These are phyloP conservation scores for Saitozyma sp. DNA, from an alignment of 768 basidiomycete genomes.

Conservation along the genomic window DNA sequence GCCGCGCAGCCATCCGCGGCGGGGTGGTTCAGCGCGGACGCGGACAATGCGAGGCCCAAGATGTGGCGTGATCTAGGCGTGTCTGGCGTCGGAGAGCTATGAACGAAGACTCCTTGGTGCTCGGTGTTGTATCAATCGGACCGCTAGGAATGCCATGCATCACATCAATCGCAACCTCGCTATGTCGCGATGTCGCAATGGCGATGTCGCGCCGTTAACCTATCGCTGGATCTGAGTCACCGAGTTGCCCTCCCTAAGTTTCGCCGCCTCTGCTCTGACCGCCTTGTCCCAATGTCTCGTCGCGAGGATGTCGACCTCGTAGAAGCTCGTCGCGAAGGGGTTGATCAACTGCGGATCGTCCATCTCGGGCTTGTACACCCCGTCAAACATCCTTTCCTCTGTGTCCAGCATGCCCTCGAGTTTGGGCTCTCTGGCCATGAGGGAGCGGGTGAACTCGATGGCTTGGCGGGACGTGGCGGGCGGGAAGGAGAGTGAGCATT, in stretches of 20 bases:
- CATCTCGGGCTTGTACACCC: conserved; percentile 77
- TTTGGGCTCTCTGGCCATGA: conserved; percentile 75
- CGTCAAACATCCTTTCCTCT: conserved; percentile 80
- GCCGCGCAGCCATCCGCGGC: conserved; percentile 68
- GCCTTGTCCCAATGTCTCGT: conserved; percentile 61
- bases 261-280: conserved; percentile 66
- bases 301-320: conserved; percentile 71
- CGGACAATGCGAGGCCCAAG: conserved; percentile 72
- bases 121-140: too few relatives aligned
- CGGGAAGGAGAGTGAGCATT: conserved; percentile 78
- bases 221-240: not conserved
- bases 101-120: conserved; percentile 31
- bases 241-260: conserved; percentile 37
- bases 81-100: conserved; percentile 68
- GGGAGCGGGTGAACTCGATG: conserved; percentile 68
- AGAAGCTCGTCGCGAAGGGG: conserved; percentile 76
- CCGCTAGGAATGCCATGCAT: too few relatives aligned
- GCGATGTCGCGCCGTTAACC: too few relatives aligned
- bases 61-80: conserved; percentile 75
- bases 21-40: conserved; percentile 70
- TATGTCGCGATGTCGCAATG: too few relatives aligned
- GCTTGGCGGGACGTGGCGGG: conserved; percentile 65
- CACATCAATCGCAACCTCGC: too few relatives aligned
- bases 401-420: conserved; percentile 82
- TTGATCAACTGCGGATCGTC: conserved; percentile 70